phyloP scores from a whole-genome alignment of 2,329 filamentous ascomycete species.

The Cladosporium sp. region DNA sequence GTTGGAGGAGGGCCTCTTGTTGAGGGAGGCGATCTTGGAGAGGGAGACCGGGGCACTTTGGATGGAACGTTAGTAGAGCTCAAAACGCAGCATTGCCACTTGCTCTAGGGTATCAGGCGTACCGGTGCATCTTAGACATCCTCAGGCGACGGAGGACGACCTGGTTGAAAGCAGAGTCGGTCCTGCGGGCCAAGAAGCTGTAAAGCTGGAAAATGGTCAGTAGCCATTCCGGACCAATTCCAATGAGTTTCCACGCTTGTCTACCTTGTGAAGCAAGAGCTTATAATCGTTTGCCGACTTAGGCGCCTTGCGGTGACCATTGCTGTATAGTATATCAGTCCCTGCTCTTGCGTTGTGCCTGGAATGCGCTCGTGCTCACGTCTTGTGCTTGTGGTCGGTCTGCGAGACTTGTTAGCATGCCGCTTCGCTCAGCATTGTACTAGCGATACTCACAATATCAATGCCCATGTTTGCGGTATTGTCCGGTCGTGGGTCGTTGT shows the following conservation, averaged over 20 bases:
- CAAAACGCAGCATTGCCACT: constrained; percentile 13
- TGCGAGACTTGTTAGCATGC: too few species aligned
- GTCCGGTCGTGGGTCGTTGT: constrained; percentile 7
- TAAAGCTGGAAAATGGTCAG: constrained; percentile 54
- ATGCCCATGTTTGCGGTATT: constrained; percentile 13
- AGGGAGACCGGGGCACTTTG: constrained; percentile 76
- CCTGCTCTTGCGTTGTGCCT: not conserved
- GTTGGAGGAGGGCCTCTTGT: constrained; percentile 52
- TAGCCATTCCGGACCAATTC: constrained; percentile 79
- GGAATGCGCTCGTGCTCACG: constrained; percentile 8
- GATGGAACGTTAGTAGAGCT: constrained; percentile 24
- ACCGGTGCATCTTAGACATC: constrained; percentile 96
- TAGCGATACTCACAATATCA: not conserved
- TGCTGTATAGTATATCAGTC: constrained; percentile 13
- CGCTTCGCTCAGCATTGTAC: too few species aligned
- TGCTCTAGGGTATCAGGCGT: constrained; percentile 16
- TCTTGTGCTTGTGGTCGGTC: constrained; percentile 13
- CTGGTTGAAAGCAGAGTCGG: constrained; percentile 98
- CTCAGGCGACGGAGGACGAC: constrained; percentile 95
- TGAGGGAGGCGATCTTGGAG: constrained; percentile 75
- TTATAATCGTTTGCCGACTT: constrained; percentile 61
- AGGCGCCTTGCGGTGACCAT: constrained; percentile 62
- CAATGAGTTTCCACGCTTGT: constrained; percentile 58
- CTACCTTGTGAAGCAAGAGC: constrained; percentile 71
- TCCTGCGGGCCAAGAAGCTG: constrained; percentile 56